Evolutionary conservation across 768 basidiomycete genomes (phyloP), one percentile per base, ranked within the genome.

Genomic region (Leccinellum rugosiceps): DNA sequence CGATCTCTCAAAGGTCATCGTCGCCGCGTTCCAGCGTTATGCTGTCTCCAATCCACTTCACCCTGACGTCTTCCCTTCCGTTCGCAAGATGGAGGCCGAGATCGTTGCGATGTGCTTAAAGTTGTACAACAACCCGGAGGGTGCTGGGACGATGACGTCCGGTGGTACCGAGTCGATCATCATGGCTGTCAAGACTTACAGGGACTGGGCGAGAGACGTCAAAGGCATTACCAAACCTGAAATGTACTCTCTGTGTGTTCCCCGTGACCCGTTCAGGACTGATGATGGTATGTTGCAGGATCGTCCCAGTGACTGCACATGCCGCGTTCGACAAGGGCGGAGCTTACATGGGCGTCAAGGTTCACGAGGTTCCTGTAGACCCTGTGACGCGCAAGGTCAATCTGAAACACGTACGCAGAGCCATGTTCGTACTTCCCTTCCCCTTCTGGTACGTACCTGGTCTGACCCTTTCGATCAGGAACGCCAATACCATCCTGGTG

Each of bases 1-100:
- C 14, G 92, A 93, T 48, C 74, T 94, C 59, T 83, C 85, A 63
- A 82, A 81, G 53, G 79, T 97, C 51, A 86, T 96, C 61, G 83
- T 88, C 21, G 79, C 88, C 5, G 93, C 94, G 0, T 91, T 92
- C 66, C 78, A 85, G 59, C 84, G 84, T 51, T 97, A 94, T 62
- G 84, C 87, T 47, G 84, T 94, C 51, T 89, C 90, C 26, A 94
- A 96, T 66, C 93, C 94, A 2, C 78, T 98, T 10, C 94, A 98
- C 65, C 93, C 96, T 0, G 92, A 94, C 55, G 85, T 94, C 45
- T 97, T 97, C 74, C 95, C 95, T 1, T 88, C 91, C 0, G 75
- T 97, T 11, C 81, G 96, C 49, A 94, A 96, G 76, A 99, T 99
- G 96, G 96, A 99, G 66, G 91, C 94, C 15, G 95, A 98, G 67